A percentile compares a stretch with the other conserved stretches of the same genome.
Conservation (phyloP, 2,329 filamentous ascomycete genomes). For the Cytospora piceae region DNA sequence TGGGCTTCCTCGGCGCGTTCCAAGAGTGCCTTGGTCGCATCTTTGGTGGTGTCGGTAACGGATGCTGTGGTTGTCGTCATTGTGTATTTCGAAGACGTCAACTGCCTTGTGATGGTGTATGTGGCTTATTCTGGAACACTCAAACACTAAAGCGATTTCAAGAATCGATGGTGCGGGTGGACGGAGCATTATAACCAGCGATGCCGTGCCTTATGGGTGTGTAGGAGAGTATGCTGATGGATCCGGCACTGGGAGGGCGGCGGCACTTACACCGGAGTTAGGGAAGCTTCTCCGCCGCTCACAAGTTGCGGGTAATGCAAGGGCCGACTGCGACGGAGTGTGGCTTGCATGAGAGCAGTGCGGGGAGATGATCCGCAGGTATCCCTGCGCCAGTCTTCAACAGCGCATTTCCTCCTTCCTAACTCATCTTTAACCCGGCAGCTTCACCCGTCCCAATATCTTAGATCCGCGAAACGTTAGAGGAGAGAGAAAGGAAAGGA, state of each 20-base stretch:
- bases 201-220: conserved; percentile 9
- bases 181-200: conserved; percentile 4
- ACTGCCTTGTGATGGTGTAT: background rate
- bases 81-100: background rate
- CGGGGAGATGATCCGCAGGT: conserved; percentile 25
- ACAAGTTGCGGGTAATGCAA: conserved; percentile 3
- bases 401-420: conserved; percentile 12
- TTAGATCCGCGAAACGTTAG: conserved; percentile 19
- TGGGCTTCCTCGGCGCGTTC: conserved; percentile 28
- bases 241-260: background rate
- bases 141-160: background rate
- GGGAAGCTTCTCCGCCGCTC: conserved; percentile 11
- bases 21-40: conserved; percentile 25
- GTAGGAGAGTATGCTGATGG: background rate
- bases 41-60: conserved; percentile 11
- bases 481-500: too few relatives aligned
- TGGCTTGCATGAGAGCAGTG: conserved; percentile 2
- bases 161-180: background rate
- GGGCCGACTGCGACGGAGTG: conserved; percentile 2
- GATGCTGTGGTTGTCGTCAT: conserved; percentile 27
- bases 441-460: conserved; percentile 1
- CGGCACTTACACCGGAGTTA: conserved; percentile 15
- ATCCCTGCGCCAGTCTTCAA: conserved; percentile 8
- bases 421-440: conserved; percentile 19
- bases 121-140: background rate